Evolutionary conservation across 2,329 filamentous ascomycete genomes (phyloP).

Genomic region (Colletotrichum musae): DNA sequence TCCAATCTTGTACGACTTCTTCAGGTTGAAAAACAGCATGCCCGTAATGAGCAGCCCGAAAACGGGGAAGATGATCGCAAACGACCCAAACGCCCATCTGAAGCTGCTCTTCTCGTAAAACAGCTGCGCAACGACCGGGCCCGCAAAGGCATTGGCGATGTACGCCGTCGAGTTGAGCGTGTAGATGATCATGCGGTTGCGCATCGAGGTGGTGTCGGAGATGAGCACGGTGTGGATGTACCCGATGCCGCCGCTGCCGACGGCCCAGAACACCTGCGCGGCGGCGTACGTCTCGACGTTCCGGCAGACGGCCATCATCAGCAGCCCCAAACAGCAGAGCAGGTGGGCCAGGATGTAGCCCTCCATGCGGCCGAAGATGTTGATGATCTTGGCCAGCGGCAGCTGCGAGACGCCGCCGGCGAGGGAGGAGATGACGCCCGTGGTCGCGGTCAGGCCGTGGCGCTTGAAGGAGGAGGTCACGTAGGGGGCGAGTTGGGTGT

Average conservation of each 20-base stretch:
- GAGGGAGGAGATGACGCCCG: slow-evolving; percentile 59
- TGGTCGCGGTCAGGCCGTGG: slow-evolving; percentile 63
- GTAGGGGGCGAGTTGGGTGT: slow-evolving; percentile 48
- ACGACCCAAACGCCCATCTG: slow-evolving; percentile 65
- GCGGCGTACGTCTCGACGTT: slow-evolving; percentile 62
- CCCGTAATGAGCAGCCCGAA: slow-evolving; percentile 28
- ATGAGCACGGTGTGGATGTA: slow-evolving; percentile 50
- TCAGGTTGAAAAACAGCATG: slow-evolving; percentile 39
- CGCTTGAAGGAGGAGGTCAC: slow-evolving; percentile 56
- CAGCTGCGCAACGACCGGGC: slow-evolving; percentile 44
- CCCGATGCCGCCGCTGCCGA: slow-evolving; percentile 56
- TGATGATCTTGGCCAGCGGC: slow-evolving; percentile 56
- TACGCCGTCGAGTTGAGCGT: slow-evolving; percentile 52
- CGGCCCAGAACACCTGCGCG: slow-evolving; percentile 69
- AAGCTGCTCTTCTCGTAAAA: slow-evolving; percentile 46
- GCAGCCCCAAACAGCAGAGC: slow-evolving; percentile 51
- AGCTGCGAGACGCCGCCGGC: slow-evolving; percentile 47
- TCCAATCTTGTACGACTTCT: slow-evolving; percentile 39
- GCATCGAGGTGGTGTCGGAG: slow-evolving; percentile 49
- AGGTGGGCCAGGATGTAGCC: slow-evolving; percentile 56
- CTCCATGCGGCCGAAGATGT: slow-evolving; percentile 56
- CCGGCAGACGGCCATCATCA: slow-evolving; percentile 70
- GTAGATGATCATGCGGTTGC: slow-evolving; percentile 51
- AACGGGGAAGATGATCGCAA: slow-evolving; percentile 68
- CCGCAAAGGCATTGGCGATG: slow-evolving; percentile 53